Evolutionary conservation across 106 monocot species (phyloP), one percentile per base, ranked within the genome.

Genomic region (Cymbidium sinense): DNA sequence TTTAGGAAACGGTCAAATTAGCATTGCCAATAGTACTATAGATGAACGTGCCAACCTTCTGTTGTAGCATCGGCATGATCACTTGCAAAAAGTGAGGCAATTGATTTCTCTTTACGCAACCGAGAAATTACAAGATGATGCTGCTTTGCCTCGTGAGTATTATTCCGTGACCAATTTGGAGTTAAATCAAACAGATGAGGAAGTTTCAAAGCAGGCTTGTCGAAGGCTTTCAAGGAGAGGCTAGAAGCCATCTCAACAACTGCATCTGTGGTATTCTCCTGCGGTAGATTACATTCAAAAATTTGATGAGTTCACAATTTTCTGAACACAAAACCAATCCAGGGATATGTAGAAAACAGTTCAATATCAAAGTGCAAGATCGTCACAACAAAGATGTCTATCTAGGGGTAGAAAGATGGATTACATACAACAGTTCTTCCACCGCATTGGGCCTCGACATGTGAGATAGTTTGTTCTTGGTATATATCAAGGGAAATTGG

Each of bases 101-200:
- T 15, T 61, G 61, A 61, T 25, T 23, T 61, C n/a, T 61, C 61
- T 6, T n/a, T 27, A 8, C 25, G 25, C 61, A 61, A 61, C 1
- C 7, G 25, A 25, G 23, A 61, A 61, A 23, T 8, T 61, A 27
- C 61, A 61, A 13, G 13, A 47, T 47, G 41, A 18, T 84, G 50
- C n/a, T 84, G 76, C 70, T 89, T 98, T 77, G 84, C 83, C 50
- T 83, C 87, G 23, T 86, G 78, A 28, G 62, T 84, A 74, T 70
- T 67, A 85, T 87, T 96, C 50, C 88, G 89, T 44, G 89, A 82
- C 31, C 88, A 91, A 85, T 88, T 96, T 76, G 98, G 98, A 65
- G 90, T 84, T 44, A 90, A 28, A 84, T 88, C 87, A 75, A 98
- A 94, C 78, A 98, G 79, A 52, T 91, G 90, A 28, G 98, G 98